phyloP scores from a whole-genome alignment of 2,329 filamentous ascomycete species.

The Pyrenochaeta sp. region DNA sequence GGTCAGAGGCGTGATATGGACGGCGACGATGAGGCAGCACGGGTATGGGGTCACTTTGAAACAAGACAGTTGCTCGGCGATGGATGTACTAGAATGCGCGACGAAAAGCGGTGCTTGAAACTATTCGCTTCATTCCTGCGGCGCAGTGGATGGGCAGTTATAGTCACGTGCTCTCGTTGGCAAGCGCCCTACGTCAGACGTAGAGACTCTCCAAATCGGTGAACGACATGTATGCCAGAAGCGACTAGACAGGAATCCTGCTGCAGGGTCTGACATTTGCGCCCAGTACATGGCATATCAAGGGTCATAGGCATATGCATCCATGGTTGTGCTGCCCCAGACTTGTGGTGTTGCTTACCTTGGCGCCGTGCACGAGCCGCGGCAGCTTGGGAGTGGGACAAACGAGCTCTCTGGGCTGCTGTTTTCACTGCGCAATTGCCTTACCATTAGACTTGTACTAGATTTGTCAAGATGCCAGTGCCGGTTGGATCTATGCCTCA shows the following conservation, averaged over 20 bases:
- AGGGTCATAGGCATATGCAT: slow-evolving; percentile 4
- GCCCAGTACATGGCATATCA: not conserved
- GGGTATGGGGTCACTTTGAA: slow-evolving; percentile 3
- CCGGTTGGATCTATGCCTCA: slow-evolving; percentile 58
- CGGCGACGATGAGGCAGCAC: slow-evolving; percentile 5
- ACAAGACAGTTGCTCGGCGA: slow-evolving; percentile 6
- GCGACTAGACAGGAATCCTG: not conserved
- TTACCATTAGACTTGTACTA: slow-evolving; percentile 5
- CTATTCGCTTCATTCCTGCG: slow-evolving; percentile 24
- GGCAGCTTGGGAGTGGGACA: slow-evolving; percentile 22
- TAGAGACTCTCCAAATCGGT: not conserved
- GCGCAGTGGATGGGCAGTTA: slow-evolving; percentile 12
- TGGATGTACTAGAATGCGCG: slow-evolving; percentile 1
- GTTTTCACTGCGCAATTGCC: slow-evolving; percentile 26
- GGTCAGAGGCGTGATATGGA: slow-evolving; percentile 33
- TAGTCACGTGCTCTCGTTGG: slow-evolving; percentile 22
- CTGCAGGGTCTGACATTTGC: not conserved
- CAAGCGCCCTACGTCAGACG: slow-evolving; percentile 10
- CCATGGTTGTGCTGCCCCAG: slow-evolving; percentile 17
- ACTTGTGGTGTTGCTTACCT: slow-evolving; percentile 6
- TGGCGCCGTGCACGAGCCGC: slow-evolving; percentile 22
- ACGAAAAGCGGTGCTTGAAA: not conserved
- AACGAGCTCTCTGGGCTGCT: slow-evolving; percentile 15
- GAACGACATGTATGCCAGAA: not conserved
- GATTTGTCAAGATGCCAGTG: slow-evolving; percentile 61